Evolutionary conservation across 2,329 filamentous ascomycete species (phyloP).

Genomic region (Colletotrichum sp.): DNA sequence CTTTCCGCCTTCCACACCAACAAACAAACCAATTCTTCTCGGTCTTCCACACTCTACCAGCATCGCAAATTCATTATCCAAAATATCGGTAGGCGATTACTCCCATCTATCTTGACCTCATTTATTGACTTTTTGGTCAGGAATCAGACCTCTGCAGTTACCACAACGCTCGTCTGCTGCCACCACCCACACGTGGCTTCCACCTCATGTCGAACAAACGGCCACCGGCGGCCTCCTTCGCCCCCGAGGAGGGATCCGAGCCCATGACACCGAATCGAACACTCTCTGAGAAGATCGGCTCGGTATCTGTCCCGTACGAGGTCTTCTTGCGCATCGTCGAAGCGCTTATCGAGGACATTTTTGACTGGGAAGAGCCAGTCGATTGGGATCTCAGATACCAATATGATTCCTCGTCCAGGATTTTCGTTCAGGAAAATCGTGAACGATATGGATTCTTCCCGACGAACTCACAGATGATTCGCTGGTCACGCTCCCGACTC

Average conservation of each 20-base stretch:
- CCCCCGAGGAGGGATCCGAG: not conserved
- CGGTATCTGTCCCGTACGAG: not conserved
- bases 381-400: not conserved
- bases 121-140: not conserved
- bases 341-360: not conserved
- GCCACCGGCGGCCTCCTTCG: not conserved
- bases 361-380: not conserved
- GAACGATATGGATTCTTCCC: too few species aligned
- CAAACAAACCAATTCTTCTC: not conserved
- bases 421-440: not conserved
- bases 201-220: not conserved
- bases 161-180: not conserved
- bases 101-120: not conserved
- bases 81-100: not conserved
- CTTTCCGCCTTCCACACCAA: not conserved
- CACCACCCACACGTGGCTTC: not conserved
- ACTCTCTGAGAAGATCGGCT: not conserved
- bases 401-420: not conserved
- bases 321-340: not conserved
- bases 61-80: not conserved
- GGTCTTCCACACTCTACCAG: too few species aligned
- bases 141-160: not conserved
- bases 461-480: not conserved
- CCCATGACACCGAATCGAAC: not conserved
- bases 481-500: not conserved